phyloP scores from a whole-genome alignment of 495 filamentous ascomycete species.

The Neurospora intermedia region DNA sequence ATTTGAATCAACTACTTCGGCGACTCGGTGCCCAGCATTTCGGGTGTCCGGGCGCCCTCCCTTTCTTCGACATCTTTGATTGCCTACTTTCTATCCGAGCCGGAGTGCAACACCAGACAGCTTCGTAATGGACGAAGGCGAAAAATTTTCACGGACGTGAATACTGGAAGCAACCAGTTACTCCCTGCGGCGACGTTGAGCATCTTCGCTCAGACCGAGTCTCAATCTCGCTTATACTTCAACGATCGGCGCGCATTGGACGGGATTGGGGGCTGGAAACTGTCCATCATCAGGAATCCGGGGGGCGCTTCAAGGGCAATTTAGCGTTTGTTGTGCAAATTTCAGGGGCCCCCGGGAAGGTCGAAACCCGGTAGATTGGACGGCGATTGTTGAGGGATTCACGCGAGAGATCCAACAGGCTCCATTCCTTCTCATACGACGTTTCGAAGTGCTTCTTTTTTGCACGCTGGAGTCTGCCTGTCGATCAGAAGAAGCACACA shows the following conservation, averaged over 20 bases:
- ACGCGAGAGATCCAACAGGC: background rate
- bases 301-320: conserved; percentile 8
- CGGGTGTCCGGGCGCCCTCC: background rate
- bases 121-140: background rate
- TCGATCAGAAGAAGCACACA: background rate
- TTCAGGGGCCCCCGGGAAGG: conserved; percentile 6
- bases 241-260: conserved; percentile 11
- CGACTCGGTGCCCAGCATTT: background rate
- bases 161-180: conserved; percentile 10
- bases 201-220: background rate
- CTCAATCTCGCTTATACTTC: conserved; percentile 23
- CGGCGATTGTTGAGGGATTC: conserved; percentile 16
- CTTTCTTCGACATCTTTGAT: background rate
- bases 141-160: conserved; percentile 26
- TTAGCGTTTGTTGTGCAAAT: conserved; percentile 11
- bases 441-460: background rate
- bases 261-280: background rate
- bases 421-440: background rate
- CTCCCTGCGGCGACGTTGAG: conserved; percentile 13
- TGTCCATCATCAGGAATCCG: conserved; percentile 12
- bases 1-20: background rate
- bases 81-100: background rate
- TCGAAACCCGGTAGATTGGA: conserved; percentile 6
- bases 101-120: background rate
- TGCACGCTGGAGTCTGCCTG: background rate